phyloP scores from a whole-genome alignment of 192 early-diverging fungal genomes.

The Backusella morwellensis region DNA sequence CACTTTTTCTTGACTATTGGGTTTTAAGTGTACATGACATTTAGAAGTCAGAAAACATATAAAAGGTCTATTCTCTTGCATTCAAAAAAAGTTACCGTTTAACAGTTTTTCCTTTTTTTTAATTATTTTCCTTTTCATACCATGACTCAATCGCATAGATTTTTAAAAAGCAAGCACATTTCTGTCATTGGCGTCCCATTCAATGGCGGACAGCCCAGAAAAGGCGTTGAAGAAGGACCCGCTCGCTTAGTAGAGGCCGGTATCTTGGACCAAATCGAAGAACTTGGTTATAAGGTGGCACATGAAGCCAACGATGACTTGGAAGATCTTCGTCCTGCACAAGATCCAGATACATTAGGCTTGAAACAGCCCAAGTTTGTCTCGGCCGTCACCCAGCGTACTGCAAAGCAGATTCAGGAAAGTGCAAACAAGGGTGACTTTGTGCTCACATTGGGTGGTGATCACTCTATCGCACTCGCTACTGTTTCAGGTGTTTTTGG shows the following conservation, averaged over 20 bases:
- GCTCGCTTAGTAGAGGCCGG: slow-evolving; percentile 81
- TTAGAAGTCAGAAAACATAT: not conserved
- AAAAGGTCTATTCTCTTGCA: not conserved
- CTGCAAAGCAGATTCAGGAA: slow-evolving; percentile 61
- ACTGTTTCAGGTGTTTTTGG: slow-evolving; percentile 78
- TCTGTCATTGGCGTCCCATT: slow-evolving; percentile 28
- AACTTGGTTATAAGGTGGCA: slow-evolving; percentile 76
- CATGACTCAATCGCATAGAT: not conserved
- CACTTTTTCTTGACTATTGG: not conserved
- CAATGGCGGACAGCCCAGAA: slow-evolving; percentile 46
- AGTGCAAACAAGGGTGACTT: slow-evolving; percentile 68
- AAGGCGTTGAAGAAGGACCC: slow-evolving; percentile 89
- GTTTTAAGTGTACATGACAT: not conserved
- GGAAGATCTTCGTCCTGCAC: slow-evolving; percentile 59
- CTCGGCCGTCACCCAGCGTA: slow-evolving; percentile 68
- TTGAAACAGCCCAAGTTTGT: slow-evolving; percentile 88
- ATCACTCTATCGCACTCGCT: slow-evolving; percentile 93
- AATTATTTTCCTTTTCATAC: not conserved
- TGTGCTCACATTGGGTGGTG: slow-evolving; percentile 91
- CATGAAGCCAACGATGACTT: slow-evolving; percentile 76
- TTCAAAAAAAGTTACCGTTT: not conserved
- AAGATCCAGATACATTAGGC: slow-evolving; percentile 71
- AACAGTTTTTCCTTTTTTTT: not conserved
- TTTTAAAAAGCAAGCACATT: not conserved
- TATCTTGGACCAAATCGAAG: slow-evolving; percentile 74